Evolutionary conservation across 2,329 filamentous ascomycete species (phyloP).

Genomic region (Botrytis fragariae): DNA sequence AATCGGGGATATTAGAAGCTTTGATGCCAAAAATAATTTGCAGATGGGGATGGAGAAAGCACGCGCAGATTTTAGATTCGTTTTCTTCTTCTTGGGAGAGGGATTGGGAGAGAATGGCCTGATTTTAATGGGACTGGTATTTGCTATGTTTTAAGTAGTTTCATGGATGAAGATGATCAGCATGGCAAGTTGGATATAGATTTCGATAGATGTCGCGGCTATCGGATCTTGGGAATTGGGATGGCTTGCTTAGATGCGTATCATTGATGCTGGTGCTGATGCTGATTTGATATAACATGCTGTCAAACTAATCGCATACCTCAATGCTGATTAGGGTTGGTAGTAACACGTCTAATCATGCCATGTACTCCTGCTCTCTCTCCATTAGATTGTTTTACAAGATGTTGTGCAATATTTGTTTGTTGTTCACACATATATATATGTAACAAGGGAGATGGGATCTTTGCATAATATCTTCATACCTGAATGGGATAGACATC

Average conservation of each 20-base stretch:
- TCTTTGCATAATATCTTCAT: background rate
- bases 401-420: background rate
- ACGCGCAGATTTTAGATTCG: background rate
- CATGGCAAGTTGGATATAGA: constrained; percentile 2
- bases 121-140: background rate
- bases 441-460: background rate
- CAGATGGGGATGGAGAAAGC: background rate
- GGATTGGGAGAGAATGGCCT: background rate
- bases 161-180: background rate
- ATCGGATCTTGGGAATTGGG: background rate
- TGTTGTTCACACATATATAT: constrained; percentile 3
- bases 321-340: background rate
- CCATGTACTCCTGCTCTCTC: too few species aligned
- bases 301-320: background rate
- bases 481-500: background rate
- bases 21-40: constrained; percentile 1
- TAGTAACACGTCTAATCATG: background rate
- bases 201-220: constrained; percentile 10
- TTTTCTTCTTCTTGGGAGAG: background rate
- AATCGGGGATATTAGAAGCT: background rate
- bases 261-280: background rate
- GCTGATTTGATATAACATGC: background rate
- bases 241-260: background rate
- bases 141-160: background rate
- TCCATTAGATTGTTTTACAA: background rate